Base-by-base conservation (phyloP, 495 filamentous ascomycete genomes). In the Penicillium maclennaniae region DNA sequence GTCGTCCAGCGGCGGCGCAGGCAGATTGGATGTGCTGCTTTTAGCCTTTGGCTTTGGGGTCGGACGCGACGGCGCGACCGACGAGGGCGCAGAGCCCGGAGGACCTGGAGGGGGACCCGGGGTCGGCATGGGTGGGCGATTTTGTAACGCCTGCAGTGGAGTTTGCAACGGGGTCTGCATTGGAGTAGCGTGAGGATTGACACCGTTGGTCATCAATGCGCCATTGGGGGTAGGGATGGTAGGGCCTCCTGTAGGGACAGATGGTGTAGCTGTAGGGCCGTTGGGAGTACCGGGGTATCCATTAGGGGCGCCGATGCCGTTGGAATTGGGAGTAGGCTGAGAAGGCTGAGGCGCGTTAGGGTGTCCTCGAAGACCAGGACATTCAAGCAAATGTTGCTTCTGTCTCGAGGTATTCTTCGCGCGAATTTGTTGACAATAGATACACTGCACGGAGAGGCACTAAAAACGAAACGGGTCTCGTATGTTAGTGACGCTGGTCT, bases 391-490 rank as follows among this genome's bases (percentile, higher is more conserved):
- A 57, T 81, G 78, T 58, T 79, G 74, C 59, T 79, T 79, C 68
- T 81, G 78, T 52, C 78, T 76, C 61, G 75, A 79, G 45, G 78
- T 81, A 49, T 81, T 81, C 66, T 81, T 81, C 59, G 78, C 78
- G 51, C 78, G 76, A 39, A 80, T 78, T 60, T 79, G 77, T 54
- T 81, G 77, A 49, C 78, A 81, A 66, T 81, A 80, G 67, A 81
- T 79, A 61, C 78, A 81, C 73, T 81, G 78, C 17, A 79, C 78
- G 49, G 77, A 80, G 51, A 81, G 77, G 63, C 78, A 81, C 78
- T 81, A 64, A 43, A 56, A 43, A 56, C 50, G 55, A 61, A 55
- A 62, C 48, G 53, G 58, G 41, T 60, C 60, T 61, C 45, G 61
- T 60, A 66, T 65, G 68, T 71, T 63, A 67, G 63, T 65, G 63